These are phyloP conservation scores for Hyphopichia fennica DNA, from an alignment of 1,139 yeast genomes.

Conservation along the genomic window DNA sequence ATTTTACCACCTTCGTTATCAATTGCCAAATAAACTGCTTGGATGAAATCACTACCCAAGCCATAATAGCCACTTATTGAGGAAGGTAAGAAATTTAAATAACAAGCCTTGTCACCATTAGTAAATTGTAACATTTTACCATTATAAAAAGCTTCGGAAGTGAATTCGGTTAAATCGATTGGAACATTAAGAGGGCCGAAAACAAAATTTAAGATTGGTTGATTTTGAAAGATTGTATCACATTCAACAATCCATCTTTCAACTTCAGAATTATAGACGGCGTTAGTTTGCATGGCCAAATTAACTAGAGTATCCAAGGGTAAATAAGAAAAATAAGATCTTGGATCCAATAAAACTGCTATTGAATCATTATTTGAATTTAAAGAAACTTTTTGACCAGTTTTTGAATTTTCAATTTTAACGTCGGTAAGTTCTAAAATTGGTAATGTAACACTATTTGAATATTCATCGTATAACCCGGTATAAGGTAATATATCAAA, in stretches of 20 bases:
- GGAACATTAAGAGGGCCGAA: constrained; percentile 54
- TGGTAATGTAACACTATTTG: constrained; percentile 39
- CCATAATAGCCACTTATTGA: constrained; percentile 51
- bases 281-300: constrained; percentile 74
- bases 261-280: constrained; percentile 53
- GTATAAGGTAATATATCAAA: constrained; percentile 48
- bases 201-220: constrained; percentile 56
- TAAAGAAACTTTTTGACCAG: constrained; percentile 35
- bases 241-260: constrained; percentile 72
- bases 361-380: constrained; percentile 31
- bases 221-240: constrained; percentile 29
- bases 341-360: constrained; percentile 65
- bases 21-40: constrained; percentile 59
- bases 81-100: constrained; percentile 54
- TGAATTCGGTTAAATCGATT: constrained; percentile 54
- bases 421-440: constrained; percentile 58
- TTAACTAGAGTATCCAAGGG: constrained; percentile 63
- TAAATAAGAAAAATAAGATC: constrained; percentile 51
- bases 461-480: constrained; percentile 24
- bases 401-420: constrained; percentile 43
- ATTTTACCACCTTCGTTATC: constrained; percentile 60
- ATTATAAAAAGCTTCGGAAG: constrained; percentile 38
- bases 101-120: constrained; percentile 62
- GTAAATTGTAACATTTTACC: constrained; percentile 44
- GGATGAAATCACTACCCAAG: constrained; percentile 63